phyloP scores from a whole-genome alignment of 306 rosid species.

The Medicago ruthenica region DNA sequence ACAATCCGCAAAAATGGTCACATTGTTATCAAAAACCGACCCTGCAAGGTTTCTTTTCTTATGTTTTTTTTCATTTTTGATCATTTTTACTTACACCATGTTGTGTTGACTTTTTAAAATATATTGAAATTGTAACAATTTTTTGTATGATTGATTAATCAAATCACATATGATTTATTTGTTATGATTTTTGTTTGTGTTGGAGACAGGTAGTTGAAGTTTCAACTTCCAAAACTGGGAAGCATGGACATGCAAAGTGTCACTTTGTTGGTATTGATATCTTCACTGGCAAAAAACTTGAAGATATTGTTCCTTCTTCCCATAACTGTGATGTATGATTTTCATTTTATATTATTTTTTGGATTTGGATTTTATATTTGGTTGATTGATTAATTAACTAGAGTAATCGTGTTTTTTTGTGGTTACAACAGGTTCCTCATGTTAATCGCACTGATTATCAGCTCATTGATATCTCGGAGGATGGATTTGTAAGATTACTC shows the following conservation, averaged over 20 bases:
- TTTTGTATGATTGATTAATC: slow-evolving; percentile 2
- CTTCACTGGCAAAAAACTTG: slow-evolving; percentile 91
- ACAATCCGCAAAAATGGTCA: slow-evolving; percentile 94
- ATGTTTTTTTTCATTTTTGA: neutral
- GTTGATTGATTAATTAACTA: neutral
- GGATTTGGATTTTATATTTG: slow-evolving; percentile 6
- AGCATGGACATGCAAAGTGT: slow-evolving; percentile 98
- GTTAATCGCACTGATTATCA: slow-evolving; percentile 95
- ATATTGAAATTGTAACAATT: neutral
- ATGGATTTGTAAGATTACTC: slow-evolving; percentile 81
- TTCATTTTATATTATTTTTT: neutral
- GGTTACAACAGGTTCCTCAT: slow-evolving; percentile 79
- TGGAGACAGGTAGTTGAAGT: slow-evolving; percentile 91
- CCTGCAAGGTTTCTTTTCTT: slow-evolving; percentile 78
- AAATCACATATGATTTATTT: neutral
- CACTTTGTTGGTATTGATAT: slow-evolving; percentile 96
- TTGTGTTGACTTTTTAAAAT: neutral
- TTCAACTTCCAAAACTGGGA: slow-evolving; percentile 95
- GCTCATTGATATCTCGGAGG: slow-evolving; percentile 95
- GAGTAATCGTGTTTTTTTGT: neutral
- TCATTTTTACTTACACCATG: neutral
- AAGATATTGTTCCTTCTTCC: slow-evolving; percentile 98
- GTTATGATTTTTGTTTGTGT: neutral
- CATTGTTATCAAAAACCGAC: slow-evolving; percentile 85
- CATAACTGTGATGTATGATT: slow-evolving; percentile 92